phyloP scores from a whole-genome alignment of 2,329 filamentous ascomycete genomes.

The Stachybotrys chartarum region DNA sequence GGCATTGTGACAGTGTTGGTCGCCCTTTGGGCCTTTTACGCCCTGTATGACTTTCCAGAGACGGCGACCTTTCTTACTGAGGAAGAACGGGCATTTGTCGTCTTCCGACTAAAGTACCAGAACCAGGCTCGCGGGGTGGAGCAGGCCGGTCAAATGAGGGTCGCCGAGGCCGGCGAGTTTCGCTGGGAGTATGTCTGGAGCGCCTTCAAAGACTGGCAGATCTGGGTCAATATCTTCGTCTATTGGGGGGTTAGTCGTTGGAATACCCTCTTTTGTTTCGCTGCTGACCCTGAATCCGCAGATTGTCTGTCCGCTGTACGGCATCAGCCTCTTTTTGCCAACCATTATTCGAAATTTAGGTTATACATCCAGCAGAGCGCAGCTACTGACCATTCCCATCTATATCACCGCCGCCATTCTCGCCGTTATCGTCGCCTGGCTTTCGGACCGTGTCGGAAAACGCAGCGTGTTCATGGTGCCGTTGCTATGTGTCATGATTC shows the following conservation, averaged over 20 bases:
- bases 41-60: conserved; percentile 75
- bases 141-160: conserved; percentile 14
- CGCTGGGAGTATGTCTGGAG: conserved; percentile 67
- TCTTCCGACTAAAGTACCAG: conserved; percentile 64
- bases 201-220: conserved; percentile 75
- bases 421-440: conserved; percentile 44
- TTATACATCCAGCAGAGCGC: conserved; percentile 49
- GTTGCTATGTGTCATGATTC: conserved; percentile 43
- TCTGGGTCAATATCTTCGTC: conserved; percentile 52
- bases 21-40: conserved; percentile 60
- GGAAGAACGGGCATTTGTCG: conserved; percentile 63
- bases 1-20: conserved; percentile 64
- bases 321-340: conserved; percentile 54
- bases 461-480: conserved; percentile 48
- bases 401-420: conserved; percentile 57
- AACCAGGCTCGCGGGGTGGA: conserved; percentile 19
- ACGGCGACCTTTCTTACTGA: conserved; percentile 66
- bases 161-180: conserved; percentile 67
- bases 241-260: conserved; percentile 52
- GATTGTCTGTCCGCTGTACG: conserved; percentile 47
- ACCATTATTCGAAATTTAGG: conserved; percentile 56
- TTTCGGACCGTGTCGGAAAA: conserved; percentile 47
- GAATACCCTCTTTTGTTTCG: conserved; percentile 12
- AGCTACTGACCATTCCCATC: conserved; percentile 57
- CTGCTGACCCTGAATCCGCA: conserved; percentile 12